Base-by-base conservation (phyloP, 2,329 filamentous ascomycete species). In the Penicillium sp. region DNA sequence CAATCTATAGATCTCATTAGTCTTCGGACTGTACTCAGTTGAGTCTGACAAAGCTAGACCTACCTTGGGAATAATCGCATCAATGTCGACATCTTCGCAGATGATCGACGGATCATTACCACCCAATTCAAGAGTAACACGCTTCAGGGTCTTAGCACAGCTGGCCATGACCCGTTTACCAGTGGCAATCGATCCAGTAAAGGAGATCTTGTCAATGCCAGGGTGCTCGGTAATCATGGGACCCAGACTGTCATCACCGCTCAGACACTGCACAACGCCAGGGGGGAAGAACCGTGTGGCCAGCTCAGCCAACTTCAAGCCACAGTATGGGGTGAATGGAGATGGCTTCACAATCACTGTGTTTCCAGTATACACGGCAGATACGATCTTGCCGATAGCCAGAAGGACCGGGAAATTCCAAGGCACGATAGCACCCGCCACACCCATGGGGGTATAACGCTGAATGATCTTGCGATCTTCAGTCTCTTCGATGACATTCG, bases 41-140 rank as follows among this genome's bases (percentile, higher is more conserved):
- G 1, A 22, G n/a, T 22, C 2, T 10, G 22, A 6, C 3, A 17
- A 5, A n/a, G n/a, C 4, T 4, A 17, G 2, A 22, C 37, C 15
- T 65, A 75, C 74, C 60, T 80, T 73, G 1, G 71, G 77, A 5
- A 83, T 79, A 13, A 81, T 74, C 12, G 75, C 75, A 8, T 75
- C 78, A 5, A 86, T 72, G 58, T 86, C 82, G 1, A 84, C 82
- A 70, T 86, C 84, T 0, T 79, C 77, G 62, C 81, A 85, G 26
- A 87, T 75, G 56, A 86, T 82, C 19, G 81, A 81, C 0, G 85
- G 82, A 65, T 86, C 82, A 65, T 87, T 88, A 24, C 85, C 85
- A 2, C 85, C 85, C 44, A 82, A 68, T 53, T 82, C 85, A 9
- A 86, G 78, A 0, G 84, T 85, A 1, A 86, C 77, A 35, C 81